Conservation (phyloP, 495 filamentous ascomycete species). For the Talaromyces thailandensis region DNA sequence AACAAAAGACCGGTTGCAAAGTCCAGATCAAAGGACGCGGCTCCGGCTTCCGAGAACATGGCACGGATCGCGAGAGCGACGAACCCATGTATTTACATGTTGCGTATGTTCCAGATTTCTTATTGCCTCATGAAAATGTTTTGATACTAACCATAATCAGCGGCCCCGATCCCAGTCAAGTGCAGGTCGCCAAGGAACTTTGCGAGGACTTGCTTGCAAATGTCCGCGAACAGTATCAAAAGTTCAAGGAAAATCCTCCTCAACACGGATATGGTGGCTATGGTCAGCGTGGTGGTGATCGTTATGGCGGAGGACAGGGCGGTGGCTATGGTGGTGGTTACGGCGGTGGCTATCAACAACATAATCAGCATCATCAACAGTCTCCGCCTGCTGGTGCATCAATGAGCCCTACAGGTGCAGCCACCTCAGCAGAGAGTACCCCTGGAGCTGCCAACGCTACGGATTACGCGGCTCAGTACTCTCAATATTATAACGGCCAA, state of each 20-base stretch:
- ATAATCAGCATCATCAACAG: slow-evolving; percentile 25
- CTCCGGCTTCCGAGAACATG: slow-evolving; percentile 87
- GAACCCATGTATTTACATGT: slow-evolving; percentile 95
- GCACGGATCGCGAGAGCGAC: slow-evolving; percentile 78
- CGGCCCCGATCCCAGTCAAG: slow-evolving; percentile 77
- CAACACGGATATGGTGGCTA: slow-evolving; percentile 56
- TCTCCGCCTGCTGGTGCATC: slow-evolving; percentile 32
- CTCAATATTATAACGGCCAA: slow-evolving; percentile 63
- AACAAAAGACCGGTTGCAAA: slow-evolving; percentile 84
- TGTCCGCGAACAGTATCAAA: slow-evolving; percentile 77
- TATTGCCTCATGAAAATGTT: not conserved
- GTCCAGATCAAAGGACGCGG: slow-evolving; percentile 97
- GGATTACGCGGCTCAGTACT: slow-evolving; percentile 73
- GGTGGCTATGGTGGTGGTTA: slow-evolving; percentile 26
- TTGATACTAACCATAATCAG: slow-evolving; percentile 38
- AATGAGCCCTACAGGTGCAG: slow-evolving; percentile 21
- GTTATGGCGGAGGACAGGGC: slow-evolving; percentile 17
- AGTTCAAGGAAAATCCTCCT: slow-evolving; percentile 76
- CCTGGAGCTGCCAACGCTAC: slow-evolving; percentile 31
- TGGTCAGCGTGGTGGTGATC: slow-evolving; percentile 28
- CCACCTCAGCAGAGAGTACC: slow-evolving; percentile 28
- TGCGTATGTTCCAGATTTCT: slow-evolving; percentile 50
- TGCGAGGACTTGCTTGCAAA: slow-evolving; percentile 79
- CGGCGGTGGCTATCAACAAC: slow-evolving; percentile 17
- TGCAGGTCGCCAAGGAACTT: slow-evolving; percentile 77